Conservation (phyloP, 2,329 filamentous ascomycete genomes). For the Clathrospora elynae region DNA sequence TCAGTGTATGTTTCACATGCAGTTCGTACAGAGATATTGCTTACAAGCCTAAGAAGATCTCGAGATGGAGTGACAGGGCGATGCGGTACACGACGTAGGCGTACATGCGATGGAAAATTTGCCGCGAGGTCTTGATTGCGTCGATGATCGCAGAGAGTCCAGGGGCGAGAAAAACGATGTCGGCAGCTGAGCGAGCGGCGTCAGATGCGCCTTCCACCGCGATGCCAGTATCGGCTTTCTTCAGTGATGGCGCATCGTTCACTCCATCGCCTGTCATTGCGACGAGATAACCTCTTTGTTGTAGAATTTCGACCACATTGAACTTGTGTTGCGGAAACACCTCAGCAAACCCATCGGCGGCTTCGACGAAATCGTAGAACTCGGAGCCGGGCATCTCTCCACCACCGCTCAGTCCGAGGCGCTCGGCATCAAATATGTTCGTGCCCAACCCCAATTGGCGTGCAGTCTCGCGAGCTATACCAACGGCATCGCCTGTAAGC, state of each 20-base stretch:
- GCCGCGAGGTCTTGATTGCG: conserved; percentile 87
- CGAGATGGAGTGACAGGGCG: conserved; percentile 85
- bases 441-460: conserved; percentile 89
- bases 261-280: conserved; percentile 97
- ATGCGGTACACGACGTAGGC: conserved; percentile 96
- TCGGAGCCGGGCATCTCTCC: conserved; percentile 93
- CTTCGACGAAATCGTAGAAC: conserved; percentile 94
- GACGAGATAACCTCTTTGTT: conserved; percentile 90
- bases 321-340: conserved; percentile 97
- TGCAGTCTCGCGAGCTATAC: conserved; percentile 89
- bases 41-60: conserved; percentile 90
- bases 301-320: conserved; percentile 89
- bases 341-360: conserved; percentile 91
- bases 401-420: conserved; percentile 85
- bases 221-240: conserved; percentile 96
- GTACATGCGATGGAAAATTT: conserved; percentile 98
- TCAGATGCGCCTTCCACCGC: conserved; percentile 91
- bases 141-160: conserved; percentile 92
- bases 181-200: conserved; percentile 85
- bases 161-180: conserved; percentile 91
- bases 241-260: conserved; percentile 89
- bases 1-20: too few species aligned
- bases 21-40: too few species aligned
- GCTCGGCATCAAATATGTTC: conserved; percentile 92
- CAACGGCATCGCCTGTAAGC: conserved; percentile 93